Conservation (phyloP, 352 stramenopile genomes). For the Globisporangium polare region DNA sequence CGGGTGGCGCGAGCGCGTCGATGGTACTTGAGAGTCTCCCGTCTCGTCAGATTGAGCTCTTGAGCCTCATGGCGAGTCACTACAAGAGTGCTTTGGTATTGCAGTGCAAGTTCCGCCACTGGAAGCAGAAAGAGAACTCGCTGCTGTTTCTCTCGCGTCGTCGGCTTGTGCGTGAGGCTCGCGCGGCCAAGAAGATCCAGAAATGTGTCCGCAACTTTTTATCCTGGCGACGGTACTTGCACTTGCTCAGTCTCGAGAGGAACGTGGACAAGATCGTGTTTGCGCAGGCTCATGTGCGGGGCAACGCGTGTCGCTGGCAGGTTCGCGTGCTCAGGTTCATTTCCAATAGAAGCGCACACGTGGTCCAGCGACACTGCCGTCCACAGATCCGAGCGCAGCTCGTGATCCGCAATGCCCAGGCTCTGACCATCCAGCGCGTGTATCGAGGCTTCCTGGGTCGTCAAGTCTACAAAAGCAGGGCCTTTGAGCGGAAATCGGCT, state of each 20-base stretch:
- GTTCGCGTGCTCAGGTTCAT: conserved; percentile 25
- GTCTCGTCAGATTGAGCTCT: conserved; percentile 29
- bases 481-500: conserved; percentile 21
- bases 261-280: conserved; percentile 34
- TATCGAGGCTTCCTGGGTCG: conserved; percentile 40
- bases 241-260: conserved; percentile 31
- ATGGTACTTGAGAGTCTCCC: conserved; percentile 31
- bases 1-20: conserved; percentile 26
- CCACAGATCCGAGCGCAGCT: conserved; percentile 27
- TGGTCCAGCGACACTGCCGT: conserved; percentile 47
- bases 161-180: conserved; percentile 28
- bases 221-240: conserved; percentile 42
- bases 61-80: conserved; percentile 25
- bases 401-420: conserved; percentile 21
- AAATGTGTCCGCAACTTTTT: conserved; percentile 39
- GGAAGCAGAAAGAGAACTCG: conserved; percentile 36
- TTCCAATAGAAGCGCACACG: conserved; percentile 21
- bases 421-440: conserved; percentile 45
- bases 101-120: conserved; percentile 41
- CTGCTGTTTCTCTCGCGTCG: conserved; percentile 36
- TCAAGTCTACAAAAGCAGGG: conserved; percentile 9
- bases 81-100: conserved; percentile 38
- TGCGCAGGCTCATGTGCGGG: conserved; percentile 43
- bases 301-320: conserved; percentile 29
- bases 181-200: conserved; percentile 56